Conservation (phyloP, 129 eudicot genomes). For the Erigeron canadensis region DNA sequence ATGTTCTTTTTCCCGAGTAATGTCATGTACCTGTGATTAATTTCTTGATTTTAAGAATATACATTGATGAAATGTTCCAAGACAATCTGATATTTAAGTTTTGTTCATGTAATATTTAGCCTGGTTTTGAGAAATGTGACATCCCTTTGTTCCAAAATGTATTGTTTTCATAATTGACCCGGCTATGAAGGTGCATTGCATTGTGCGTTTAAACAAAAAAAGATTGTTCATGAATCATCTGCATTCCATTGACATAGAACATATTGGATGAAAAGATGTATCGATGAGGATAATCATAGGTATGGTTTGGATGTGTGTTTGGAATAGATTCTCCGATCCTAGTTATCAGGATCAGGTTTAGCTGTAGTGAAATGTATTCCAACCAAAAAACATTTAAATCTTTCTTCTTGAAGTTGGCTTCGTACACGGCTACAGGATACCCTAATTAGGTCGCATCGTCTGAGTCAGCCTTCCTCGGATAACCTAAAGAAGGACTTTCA, state of each 20-base stretch:
- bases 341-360: not conserved
- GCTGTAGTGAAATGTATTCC: not conserved
- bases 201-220: not conserved
- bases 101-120: not conserved
- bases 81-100: constrained; percentile 16
- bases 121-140: not conserved
- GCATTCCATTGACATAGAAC: not conserved
- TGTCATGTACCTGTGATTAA: constrained; percentile 14
- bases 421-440: too few relatives aligned
- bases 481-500: too few relatives aligned
- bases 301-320: not conserved
- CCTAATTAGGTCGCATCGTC: too few relatives aligned
- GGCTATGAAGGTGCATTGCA: constrained; percentile 1
- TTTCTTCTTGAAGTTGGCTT: not conserved
- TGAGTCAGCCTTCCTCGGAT: too few relatives aligned
- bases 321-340: not conserved
- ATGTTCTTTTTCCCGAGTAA: not conserved
- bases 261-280: constrained; percentile 1
- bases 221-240: not conserved
- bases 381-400: not conserved
- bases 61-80: constrained; percentile 13
- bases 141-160: not conserved
- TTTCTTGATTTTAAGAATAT: constrained; percentile 1
- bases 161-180: not conserved
- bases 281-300: constrained; percentile 1